Conservation (phyloP, 2,329 filamentous ascomycete genomes). For the Endocalyx cinctus region DNA sequence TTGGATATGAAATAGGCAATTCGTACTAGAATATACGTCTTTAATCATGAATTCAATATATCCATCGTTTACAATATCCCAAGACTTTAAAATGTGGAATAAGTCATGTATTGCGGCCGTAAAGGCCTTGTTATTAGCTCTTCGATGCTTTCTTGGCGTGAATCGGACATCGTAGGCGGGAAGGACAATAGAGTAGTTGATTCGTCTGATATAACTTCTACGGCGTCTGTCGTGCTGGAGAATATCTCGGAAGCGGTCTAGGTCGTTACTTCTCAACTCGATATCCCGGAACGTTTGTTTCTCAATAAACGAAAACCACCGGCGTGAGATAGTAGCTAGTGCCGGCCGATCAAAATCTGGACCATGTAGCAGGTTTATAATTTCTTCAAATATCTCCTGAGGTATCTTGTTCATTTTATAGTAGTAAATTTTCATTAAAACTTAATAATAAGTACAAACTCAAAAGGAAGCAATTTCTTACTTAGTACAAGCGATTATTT, state of each 20-base stretch:
- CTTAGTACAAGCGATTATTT: too few relatives aligned
- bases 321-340: conserved; percentile 16
- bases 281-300: conserved; percentile 15
- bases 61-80: conserved; percentile 8
- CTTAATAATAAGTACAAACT: too few relatives aligned
- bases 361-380: conserved; percentile 1
- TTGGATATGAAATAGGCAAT: too few relatives aligned
- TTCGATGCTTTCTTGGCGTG: conserved; percentile 13
- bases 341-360: conserved; percentile 1
- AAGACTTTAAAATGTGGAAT: conserved; percentile 11
- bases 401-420: conserved; percentile 6
- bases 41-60: neutral
- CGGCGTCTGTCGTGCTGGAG: conserved; percentile 11
- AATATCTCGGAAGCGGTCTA: conserved; percentile 12
- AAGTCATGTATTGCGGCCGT: conserved; percentile 14
- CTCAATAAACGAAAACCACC: conserved; percentile 17
- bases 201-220: conserved; percentile 11
- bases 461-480: too few relatives aligned
- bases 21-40: conserved; percentile 3
- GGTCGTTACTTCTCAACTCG: conserved; percentile 13
- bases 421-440: too few relatives aligned
- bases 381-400: conserved; percentile 7
- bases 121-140: conserved; percentile 15
- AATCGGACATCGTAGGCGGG: conserved; percentile 15
- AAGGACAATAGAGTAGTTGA: conserved; percentile 14